Conservation (phyloP, 176 grass and related monocot genomes). For the Aegilops umbellulata region DNA sequence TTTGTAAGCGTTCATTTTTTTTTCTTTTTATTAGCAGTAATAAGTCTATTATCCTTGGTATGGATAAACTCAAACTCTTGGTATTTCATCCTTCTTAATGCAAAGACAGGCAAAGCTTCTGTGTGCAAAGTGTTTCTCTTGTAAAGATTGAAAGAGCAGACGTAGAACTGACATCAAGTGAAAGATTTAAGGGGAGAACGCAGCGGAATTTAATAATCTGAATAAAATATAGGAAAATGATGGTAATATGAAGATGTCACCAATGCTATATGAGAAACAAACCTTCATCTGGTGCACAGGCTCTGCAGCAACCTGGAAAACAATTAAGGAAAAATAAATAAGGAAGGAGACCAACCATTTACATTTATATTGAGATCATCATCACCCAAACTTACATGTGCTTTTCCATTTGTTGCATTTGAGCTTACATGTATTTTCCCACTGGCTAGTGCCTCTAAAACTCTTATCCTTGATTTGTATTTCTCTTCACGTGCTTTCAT, state of each 20-base stretch:
- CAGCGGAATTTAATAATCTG: not conserved
- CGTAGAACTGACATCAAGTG: not conserved
- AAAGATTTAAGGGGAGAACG: not conserved
- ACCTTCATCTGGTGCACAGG: slow-evolving; percentile 43
- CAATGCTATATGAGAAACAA: slow-evolving; percentile 22
- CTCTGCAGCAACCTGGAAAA: slow-evolving; percentile 39
- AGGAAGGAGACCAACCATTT: not conserved
- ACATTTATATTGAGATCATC: not conserved
- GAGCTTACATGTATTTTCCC: slow-evolving; percentile 39
- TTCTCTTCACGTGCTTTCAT: slow-evolving; percentile 80
- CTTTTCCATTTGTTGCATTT: slow-evolving; percentile 36
- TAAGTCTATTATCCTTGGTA: not conserved
- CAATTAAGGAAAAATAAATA: not conserved
- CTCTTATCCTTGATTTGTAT: slow-evolving; percentile 72
- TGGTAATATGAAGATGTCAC: not conserved
- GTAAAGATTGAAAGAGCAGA: not conserved
- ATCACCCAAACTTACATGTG: slow-evolving; percentile 30
- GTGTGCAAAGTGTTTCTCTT: not conserved
- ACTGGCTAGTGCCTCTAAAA: slow-evolving; percentile 55
- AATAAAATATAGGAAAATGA: slow-evolving; percentile 14
- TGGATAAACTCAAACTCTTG: not conserved
- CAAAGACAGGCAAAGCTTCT: not conserved
- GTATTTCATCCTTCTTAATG: not conserved
- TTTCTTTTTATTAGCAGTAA: not conserved
- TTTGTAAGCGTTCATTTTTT: not conserved